phyloP scores from a whole-genome alignment of 1,139 yeast genomes.

The Meyerozyma sp. region DNA sequence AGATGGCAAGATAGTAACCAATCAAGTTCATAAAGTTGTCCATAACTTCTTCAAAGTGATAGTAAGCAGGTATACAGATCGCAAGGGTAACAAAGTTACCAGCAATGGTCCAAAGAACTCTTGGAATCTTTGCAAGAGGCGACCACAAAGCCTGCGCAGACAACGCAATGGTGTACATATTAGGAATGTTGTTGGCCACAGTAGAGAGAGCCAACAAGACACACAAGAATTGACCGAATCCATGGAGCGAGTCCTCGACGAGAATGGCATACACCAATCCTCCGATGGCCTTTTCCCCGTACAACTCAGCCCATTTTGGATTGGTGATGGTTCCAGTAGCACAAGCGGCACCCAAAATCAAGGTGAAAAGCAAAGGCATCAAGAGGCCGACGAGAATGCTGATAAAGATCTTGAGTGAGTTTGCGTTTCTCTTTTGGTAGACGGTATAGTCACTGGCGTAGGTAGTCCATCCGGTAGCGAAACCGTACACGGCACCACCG shows the following conservation, averaged over 20 bases:
- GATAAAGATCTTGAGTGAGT: slow-evolving; percentile 54
- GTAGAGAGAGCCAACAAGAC: slow-evolving; percentile 80
- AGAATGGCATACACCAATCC: slow-evolving; percentile 77
- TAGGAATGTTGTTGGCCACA: slow-evolving; percentile 86
- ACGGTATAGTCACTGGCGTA: slow-evolving; percentile 91
- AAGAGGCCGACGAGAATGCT: slow-evolving; percentile 60
- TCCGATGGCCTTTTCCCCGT: slow-evolving; percentile 59
- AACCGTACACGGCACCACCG: slow-evolving; percentile 83
- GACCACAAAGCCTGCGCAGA: slow-evolving; percentile 84
- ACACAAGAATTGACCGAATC: slow-evolving; percentile 86
- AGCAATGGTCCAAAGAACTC: slow-evolving; percentile 72
- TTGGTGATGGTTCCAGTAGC: slow-evolving; percentile 56
- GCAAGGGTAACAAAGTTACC: slow-evolving; percentile 79
- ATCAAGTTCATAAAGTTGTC: slow-evolving; percentile 83
- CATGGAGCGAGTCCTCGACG: slow-evolving; percentile 74
- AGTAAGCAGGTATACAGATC: slow-evolving; percentile 83
- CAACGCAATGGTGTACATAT: slow-evolving; percentile 83
- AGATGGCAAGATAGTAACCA: slow-evolving; percentile 87
- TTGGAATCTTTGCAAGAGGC: slow-evolving; percentile 65
- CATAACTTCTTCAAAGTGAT: slow-evolving; percentile 67
- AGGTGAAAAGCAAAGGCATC: slow-evolving; percentile 64
- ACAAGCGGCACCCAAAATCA: slow-evolving; percentile 85
- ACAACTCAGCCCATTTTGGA: slow-evolving; percentile 46
- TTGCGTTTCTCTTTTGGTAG: slow-evolving; percentile 65
- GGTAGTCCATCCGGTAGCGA: slow-evolving; percentile 94